Conservation (phyloP, 257 asterid genomes). For the Nicotiana undulata region DNA sequence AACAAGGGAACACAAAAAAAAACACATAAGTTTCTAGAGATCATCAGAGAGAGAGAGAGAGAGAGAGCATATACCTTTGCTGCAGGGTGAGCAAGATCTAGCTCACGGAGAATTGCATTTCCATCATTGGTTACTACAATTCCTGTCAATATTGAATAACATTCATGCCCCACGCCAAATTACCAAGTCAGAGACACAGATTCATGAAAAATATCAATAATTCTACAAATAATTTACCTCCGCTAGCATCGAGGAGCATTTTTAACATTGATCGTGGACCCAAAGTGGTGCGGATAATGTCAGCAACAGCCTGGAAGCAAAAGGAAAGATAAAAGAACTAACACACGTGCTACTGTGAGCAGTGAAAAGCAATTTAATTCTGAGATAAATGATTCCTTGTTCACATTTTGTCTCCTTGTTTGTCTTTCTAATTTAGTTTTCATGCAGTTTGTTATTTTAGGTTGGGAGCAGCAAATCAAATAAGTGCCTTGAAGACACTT, state of each 20-base stretch:
- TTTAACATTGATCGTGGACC: constrained; percentile 94
- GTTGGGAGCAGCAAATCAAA: neutral
- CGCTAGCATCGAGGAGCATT: constrained; percentile 84
- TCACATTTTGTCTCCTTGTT: neutral
- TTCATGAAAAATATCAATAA: neutral
- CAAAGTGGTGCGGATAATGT: constrained; percentile 84
- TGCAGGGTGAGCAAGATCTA: constrained; percentile 95
- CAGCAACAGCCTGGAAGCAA: constrained; percentile 76
- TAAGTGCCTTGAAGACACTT: neutral
- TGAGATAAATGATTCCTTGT: neutral
- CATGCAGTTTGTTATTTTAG: neutral
- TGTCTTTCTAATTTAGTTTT: neutral
- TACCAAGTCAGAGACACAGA: neutral
- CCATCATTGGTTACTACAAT: constrained; percentile 97
- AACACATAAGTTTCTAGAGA: neutral
- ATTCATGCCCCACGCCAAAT: neutral
- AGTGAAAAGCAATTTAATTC: neutral
- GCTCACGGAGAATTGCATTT: constrained; percentile 90
- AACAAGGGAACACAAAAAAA: neutral
- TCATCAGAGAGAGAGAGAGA: neutral
- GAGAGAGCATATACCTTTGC: constrained; percentile 52
- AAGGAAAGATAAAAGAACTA: neutral
- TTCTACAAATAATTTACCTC: constrained; percentile 38
- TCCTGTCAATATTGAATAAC: constrained; percentile 32
- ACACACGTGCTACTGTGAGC: neutral